phyloP scores from a whole-genome alignment of 208 protist genomes.

The Phytomonas sp. region DNA sequence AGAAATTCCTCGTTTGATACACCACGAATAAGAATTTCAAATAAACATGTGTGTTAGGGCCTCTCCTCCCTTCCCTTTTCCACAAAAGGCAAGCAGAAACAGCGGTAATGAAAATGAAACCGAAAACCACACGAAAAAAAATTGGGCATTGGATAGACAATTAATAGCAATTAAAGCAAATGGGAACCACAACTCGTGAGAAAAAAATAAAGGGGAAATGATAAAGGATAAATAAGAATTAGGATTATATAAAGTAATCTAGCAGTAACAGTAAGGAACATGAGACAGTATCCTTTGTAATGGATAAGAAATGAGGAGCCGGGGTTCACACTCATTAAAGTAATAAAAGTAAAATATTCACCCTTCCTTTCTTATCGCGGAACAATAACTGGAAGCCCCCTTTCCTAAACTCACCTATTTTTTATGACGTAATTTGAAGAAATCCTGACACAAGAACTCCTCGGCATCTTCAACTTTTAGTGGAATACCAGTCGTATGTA shows the following conservation, averaged over 20 bases:
- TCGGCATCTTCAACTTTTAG: neutral
- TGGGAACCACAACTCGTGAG: neutral
- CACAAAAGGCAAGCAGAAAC: slow-evolving; percentile 9
- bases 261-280: slow-evolving; percentile 2
- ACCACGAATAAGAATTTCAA: neutral
- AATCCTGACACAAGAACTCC: neutral
- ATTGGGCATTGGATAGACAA: slow-evolving; percentile 1
- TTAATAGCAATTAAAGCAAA: slow-evolving; percentile 1
- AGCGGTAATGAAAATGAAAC: slow-evolving; percentile 5
- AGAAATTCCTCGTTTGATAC: neutral
- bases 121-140: slow-evolving; percentile 7
- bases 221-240: slow-evolving; percentile 4
- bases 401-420: neutral
- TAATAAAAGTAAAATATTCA: neutral
- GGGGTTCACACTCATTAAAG: neutral
- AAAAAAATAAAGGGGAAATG: slow-evolving; percentile 2
- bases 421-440: neutral
- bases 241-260: neutral
- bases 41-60: neutral
- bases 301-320: neutral
- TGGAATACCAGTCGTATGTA: neutral
- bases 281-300: neutral
- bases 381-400: neutral
- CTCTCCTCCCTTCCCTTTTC: neutral
- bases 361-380: neutral